A percentile compares a stretch with the other conserved stretches of the same genome.
phyloP scores from a whole-genome alignment of 2,329 filamentous ascomycete genomes.

The Verticillium dahliae region DNA sequence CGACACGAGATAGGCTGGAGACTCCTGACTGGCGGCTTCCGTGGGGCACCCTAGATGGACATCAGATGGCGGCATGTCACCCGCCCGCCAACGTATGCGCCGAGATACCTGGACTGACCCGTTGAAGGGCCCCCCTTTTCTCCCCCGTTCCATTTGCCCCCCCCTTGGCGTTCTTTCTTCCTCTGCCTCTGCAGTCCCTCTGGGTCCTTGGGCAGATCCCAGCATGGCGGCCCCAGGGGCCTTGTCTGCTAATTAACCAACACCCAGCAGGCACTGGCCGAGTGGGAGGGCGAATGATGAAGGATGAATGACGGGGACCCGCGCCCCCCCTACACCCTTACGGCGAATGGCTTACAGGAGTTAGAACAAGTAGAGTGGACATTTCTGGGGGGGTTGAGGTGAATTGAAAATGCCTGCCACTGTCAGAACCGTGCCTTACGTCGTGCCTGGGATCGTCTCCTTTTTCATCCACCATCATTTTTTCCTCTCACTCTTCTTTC shows the following conservation, averaged over 20 bases:
- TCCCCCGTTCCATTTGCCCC: not conserved
- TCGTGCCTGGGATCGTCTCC: not conserved
- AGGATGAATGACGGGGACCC: not conserved
- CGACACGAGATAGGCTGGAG: not conserved
- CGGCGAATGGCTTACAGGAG: not conserved
- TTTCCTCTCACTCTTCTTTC: not conserved
- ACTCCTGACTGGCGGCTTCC: not conserved
- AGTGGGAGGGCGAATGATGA: not conserved
- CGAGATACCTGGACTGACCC: not conserved
- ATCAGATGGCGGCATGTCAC: not conserved
- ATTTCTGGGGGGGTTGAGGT: not conserved
- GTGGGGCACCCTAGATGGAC: not conserved
- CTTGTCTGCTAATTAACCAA: not conserved
- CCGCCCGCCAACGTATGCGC: not conserved
- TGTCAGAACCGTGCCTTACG: not conserved
- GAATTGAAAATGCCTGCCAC: not conserved
- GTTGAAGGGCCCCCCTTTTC: not conserved
- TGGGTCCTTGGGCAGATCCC: not conserved
- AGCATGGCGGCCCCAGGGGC: not conserved
- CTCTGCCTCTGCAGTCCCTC: not conserved
- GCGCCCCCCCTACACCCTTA: not conserved
- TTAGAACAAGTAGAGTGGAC: not conserved
- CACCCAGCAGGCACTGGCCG: not conserved
- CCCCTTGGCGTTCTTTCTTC: not conserved
- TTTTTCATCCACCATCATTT: not conserved